phyloP scores from a whole-genome alignment of 768 basidiomycete genomes.

The Suillus hirtellus region DNA sequence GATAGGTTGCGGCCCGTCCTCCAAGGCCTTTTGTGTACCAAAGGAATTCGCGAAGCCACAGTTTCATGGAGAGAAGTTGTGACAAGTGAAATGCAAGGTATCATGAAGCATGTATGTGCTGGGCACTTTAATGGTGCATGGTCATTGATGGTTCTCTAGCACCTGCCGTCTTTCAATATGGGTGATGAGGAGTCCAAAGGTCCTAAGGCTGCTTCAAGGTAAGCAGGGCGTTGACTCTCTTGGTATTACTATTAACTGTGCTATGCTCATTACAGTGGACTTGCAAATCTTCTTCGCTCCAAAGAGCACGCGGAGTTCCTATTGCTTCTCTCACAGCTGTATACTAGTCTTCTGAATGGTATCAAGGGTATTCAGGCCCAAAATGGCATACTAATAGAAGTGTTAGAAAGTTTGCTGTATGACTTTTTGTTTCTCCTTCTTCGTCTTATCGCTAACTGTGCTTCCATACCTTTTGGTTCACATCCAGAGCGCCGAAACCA shows the following conservation, averaged over 20 bases:
- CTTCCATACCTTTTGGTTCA: conserved; percentile 10
- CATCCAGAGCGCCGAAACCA: conserved; percentile 38
- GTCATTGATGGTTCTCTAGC: conserved; percentile 36
- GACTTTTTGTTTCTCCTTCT: conserved; percentile 14
- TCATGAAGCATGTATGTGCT: conserved; percentile 58
- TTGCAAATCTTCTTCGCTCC: conserved; percentile 58
- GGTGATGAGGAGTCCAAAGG: conserved; percentile 49
- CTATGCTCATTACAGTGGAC: conserved; percentile 25
- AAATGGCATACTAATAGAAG: conserved; percentile 53
- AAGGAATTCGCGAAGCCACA: conserved; percentile 66
- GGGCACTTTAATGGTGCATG: conserved; percentile 5
- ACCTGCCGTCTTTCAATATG: conserved; percentile 57
- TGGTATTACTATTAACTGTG: neutral
- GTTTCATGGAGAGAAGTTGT: conserved; percentile 72
- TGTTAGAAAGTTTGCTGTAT: conserved; percentile 52
- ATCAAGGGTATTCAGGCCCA: conserved; percentile 70
- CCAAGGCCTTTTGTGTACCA: conserved; percentile 74
- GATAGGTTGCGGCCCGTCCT: conserved; percentile 73
- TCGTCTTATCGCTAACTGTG: neutral
- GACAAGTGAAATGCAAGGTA: conserved; percentile 55
- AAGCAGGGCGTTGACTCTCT: conserved; percentile 13
- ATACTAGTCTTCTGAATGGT: conserved; percentile 58
- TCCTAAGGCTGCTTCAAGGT: conserved; percentile 32
- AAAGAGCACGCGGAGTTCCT: conserved; percentile 74
- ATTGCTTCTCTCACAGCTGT: conserved; percentile 58